Percentiles rank a stretch among this genome's conserved stretches.
Conservation (phyloP, 83 land plant species). For the Diphasiastrum complanatum region DNA sequence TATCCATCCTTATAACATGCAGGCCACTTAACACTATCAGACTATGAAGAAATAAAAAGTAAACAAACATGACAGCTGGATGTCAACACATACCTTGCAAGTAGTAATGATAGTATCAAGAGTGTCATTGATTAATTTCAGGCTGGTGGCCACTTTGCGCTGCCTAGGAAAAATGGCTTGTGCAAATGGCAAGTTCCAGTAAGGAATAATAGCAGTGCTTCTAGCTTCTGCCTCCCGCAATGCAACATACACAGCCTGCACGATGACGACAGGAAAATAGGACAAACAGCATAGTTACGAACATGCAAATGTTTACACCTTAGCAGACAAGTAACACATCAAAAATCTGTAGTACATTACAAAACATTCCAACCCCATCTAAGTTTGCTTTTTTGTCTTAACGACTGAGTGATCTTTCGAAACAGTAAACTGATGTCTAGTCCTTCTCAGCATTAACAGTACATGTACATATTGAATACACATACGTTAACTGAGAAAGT, state of each 20-base stretch:
- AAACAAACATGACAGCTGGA: conserved; percentile 1
- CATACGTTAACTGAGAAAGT: too few species aligned
- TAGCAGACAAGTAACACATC: too few species aligned
- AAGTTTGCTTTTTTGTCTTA: background rate
- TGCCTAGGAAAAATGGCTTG: conserved; percentile 76
- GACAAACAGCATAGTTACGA: background rate
- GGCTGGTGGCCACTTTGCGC: conserved; percentile 61
- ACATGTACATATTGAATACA: too few species aligned
- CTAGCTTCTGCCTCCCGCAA: conserved; percentile 88
- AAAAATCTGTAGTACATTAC: too few species aligned
- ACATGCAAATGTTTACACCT: background rate
- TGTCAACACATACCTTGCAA: conserved; percentile 58
- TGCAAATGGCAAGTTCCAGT: conserved; percentile 88
- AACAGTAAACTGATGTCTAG: too few species aligned
- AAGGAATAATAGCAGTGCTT: conserved; percentile 72
- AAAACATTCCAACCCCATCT: background rate
- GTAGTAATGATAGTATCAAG: conserved; percentile 70
- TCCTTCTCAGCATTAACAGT: too few species aligned
- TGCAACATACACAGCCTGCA: conserved; percentile 82
- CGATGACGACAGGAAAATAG: background rate
- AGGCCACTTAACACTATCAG: background rate
- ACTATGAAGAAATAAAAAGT: background rate
- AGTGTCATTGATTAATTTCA: conserved; percentile 65
- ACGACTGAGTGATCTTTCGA: background rate
- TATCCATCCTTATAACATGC: too few species aligned